These are phyloP conservation scores for Phtheirospermum japonicum DNA, from an alignment of 257 asterid genomes.

Conservation along the genomic window DNA sequence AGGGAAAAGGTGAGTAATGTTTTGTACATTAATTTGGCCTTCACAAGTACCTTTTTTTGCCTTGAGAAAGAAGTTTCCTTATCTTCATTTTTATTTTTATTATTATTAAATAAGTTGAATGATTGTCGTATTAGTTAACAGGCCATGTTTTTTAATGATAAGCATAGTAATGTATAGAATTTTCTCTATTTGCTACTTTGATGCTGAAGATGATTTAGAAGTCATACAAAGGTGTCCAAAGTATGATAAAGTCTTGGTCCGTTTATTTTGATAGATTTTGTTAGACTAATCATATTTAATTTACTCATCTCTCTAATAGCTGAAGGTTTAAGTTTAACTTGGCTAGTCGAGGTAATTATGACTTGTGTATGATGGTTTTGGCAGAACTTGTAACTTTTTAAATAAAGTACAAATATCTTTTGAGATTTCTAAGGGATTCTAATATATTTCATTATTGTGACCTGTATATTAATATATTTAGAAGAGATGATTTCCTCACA, in stretches of 20 bases:
- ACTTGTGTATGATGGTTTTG: conserved; percentile 9
- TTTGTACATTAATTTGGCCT: conserved; percentile 9
- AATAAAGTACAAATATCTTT: too few relatives aligned
- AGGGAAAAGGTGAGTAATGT: conserved; percentile 70
- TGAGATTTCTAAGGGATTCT: background rate
- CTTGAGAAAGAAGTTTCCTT: background rate
- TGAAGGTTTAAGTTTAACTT: background rate
- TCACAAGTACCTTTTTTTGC: background rate
- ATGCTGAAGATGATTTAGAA: background rate
- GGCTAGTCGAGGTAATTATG: background rate
- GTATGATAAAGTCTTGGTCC: conserved; percentile 7
- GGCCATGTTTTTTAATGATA: conserved; percentile 1
- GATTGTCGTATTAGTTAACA: conserved; percentile 1
- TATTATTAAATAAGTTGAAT: background rate
- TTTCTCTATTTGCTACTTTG: background rate
- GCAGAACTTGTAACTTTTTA: background rate
- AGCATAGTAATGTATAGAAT: background rate
- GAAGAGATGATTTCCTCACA: background rate
- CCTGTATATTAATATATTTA: background rate
- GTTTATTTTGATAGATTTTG: background rate
- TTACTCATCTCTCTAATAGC: background rate
- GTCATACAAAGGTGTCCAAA: conserved; percentile 6
- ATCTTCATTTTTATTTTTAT: background rate
- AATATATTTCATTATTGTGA: background rate
- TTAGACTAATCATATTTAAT: background rate